Evolutionary conservation across 2,329 filamentous ascomycete genomes (phyloP), one percentile per base, ranked within the genome.

Genomic region (Didymella sp.): DNA sequence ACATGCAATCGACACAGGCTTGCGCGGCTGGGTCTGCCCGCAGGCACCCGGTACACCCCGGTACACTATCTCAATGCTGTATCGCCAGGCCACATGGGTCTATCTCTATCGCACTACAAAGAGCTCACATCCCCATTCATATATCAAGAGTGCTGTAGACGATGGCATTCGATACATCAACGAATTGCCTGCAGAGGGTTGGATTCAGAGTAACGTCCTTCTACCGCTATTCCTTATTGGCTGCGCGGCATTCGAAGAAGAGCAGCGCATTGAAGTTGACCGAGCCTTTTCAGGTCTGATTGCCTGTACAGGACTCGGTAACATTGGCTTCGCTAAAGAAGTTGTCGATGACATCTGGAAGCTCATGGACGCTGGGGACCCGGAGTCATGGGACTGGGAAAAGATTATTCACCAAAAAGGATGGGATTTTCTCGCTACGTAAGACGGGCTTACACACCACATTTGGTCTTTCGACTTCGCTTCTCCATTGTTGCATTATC

Each of bases 1-100:
- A 0, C 87, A 89, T 6, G 85, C 88, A 49, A 92, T 96, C 66
- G 89, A 96, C 63, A 83, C 84, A 13, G 87, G 85, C 5, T 88
- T 96, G 49, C 84, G 87, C 6, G 83, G 85, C 13, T 96, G 92
- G 92, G 82, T 84, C 22, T 90, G 91, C 2, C 79, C 78, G 0
- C 82, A 85, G 56, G 68, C 77, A 11, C 76, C 79, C 2, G 79
- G 81, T 38, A 80, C 81, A 5, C 78, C 82, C 5, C 84, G 85
- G 52, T 85, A 81, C 73, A 81, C 77, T 28, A 79, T 85, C 41
- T 84, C 84, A 1, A 82, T 87, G 72, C 75, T 87, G 6, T 87
- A 87, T 69, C 80, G 84, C 12, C 85, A 87, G 67, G 85, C 83
- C 40, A 85, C 84, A 6, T 87, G 85, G 84, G 82, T 87, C 11